phyloP scores from a whole-genome alignment of 164 flowering plant genomes.

The Magnolia officinalis region DNA sequence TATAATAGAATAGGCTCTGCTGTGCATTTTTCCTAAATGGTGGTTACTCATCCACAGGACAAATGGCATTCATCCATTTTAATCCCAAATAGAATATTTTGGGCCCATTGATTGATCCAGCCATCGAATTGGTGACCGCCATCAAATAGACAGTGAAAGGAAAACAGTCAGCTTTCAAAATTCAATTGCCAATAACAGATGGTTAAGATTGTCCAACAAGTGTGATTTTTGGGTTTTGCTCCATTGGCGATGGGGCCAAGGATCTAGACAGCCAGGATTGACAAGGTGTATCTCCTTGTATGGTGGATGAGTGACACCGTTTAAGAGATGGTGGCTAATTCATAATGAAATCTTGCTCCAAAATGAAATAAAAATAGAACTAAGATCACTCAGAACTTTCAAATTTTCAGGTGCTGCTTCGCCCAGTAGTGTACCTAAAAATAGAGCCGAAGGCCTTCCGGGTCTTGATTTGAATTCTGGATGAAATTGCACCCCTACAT shows the following conservation, averaged over 20 bases:
- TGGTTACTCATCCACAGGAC: not conserved
- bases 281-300: not conserved
- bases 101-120: not conserved
- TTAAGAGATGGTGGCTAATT: not conserved
- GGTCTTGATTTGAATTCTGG: constrained; percentile 98
- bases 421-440: constrained; percentile 57
- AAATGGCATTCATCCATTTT: not conserved
- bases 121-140: not conserved
- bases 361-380: not conserved
- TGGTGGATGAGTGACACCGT: not conserved
- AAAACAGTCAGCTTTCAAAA: not conserved
- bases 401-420: not conserved
- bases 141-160: not conserved
- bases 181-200: not conserved
- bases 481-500: constrained; percentile 96
- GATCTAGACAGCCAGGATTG: not conserved
- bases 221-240: not conserved
- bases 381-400: too few relatives aligned
- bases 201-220: not conserved
- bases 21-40: not conserved
- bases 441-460: constrained; percentile 76
- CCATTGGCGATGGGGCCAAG: too few relatives aligned
- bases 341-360: not conserved
- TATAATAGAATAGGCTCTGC: not conserved
- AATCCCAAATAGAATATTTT: not conserved